Evolutionary conservation across 1,284 basidiomycete species (phyloP).

Genomic region (Leccinum colubrinum): DNA sequence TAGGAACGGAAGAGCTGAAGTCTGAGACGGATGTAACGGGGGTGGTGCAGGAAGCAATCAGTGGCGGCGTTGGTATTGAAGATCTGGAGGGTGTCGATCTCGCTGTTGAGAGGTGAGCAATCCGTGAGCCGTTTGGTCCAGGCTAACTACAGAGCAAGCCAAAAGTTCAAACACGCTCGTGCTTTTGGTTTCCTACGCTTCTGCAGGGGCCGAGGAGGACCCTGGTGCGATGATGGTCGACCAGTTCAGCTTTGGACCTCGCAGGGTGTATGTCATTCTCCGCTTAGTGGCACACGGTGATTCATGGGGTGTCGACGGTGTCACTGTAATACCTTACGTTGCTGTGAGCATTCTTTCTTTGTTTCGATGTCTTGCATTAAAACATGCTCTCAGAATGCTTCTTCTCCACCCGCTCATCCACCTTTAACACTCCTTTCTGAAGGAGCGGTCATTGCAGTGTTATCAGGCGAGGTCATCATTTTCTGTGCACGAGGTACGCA

Average conservation of each 20-base stretch:
- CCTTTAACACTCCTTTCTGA: slow-evolving; percentile 57
- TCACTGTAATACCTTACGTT: slow-evolving; percentile 69
- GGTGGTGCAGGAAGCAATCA: slow-evolving; percentile 45
- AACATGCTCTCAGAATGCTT: slow-evolving; percentile 52
- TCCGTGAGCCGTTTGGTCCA: slow-evolving; percentile 2
- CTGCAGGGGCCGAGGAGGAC: slow-evolving; percentile 45
- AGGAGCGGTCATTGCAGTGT: slow-evolving; percentile 57
- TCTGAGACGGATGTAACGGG: slow-evolving; percentile 51
- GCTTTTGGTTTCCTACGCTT: slow-evolving; percentile 65
- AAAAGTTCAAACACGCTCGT: slow-evolving; percentile 54
- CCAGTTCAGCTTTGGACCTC: slow-evolving; percentile 40
- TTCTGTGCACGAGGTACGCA: slow-evolving; percentile 61
- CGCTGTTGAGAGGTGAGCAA: slow-evolving; percentile 55
- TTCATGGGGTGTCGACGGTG: slow-evolving; percentile 30
- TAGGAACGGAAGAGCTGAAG: slow-evolving; percentile 58
- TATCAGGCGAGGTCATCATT: slow-evolving; percentile 78
- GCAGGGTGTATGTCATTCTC: slow-evolving; percentile 64
- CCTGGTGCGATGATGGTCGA: slow-evolving; percentile 40
- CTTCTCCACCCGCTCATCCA: slow-evolving; percentile 67
- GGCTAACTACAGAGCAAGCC: not conserved
- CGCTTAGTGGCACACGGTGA: slow-evolving; percentile 37
- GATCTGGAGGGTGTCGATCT: slow-evolving; percentile 72
- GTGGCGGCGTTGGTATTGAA: slow-evolving; percentile 39
- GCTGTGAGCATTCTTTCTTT: slow-evolving; percentile 47
- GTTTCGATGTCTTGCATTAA: not conserved